Conservation (phyloP, 176 grass and related monocot genomes). For the Cenchrus purpureus region DNA sequence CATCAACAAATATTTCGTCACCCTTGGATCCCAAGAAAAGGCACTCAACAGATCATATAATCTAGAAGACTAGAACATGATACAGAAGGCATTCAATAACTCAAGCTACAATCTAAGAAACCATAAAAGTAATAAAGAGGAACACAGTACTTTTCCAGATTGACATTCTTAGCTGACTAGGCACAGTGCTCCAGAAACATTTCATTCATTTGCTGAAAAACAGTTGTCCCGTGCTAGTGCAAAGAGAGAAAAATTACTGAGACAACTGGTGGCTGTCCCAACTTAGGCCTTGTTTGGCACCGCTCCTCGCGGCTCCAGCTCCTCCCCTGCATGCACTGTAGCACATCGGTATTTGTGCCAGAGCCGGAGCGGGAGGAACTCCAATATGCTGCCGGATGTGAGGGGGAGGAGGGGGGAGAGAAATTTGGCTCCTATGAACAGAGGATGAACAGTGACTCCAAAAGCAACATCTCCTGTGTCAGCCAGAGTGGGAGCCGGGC, state of each 20-base stretch:
- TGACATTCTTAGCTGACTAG: not conserved
- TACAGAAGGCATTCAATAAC: not conserved
- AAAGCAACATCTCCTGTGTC: too few species aligned
- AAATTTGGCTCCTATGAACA: too few species aligned
- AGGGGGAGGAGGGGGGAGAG: too few species aligned
- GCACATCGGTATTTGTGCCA: too few species aligned
- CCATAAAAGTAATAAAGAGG: not conserved
- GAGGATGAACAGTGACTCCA: too few species aligned
- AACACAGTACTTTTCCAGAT: not conserved
- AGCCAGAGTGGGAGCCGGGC: too few species aligned
- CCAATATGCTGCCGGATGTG: too few species aligned
- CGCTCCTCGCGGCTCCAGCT: too few species aligned
- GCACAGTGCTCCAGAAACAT: constrained; percentile 6
- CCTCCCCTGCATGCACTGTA: too few species aligned
- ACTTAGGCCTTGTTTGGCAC: not conserved
- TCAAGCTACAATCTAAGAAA: not conserved
- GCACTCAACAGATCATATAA: not conserved
- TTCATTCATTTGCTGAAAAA: not conserved
- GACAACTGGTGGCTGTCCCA: not conserved
- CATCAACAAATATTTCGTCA: not conserved
- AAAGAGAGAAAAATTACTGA: not conserved
- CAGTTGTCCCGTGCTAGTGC: not conserved
- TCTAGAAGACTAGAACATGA: not conserved
- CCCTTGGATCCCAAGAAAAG: not conserved
- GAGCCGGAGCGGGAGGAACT: too few species aligned